These are phyloP conservation scores for Chimonanthus salicifolius DNA, from an alignment of 164 flowering plant species.

Conservation along the genomic window DNA sequence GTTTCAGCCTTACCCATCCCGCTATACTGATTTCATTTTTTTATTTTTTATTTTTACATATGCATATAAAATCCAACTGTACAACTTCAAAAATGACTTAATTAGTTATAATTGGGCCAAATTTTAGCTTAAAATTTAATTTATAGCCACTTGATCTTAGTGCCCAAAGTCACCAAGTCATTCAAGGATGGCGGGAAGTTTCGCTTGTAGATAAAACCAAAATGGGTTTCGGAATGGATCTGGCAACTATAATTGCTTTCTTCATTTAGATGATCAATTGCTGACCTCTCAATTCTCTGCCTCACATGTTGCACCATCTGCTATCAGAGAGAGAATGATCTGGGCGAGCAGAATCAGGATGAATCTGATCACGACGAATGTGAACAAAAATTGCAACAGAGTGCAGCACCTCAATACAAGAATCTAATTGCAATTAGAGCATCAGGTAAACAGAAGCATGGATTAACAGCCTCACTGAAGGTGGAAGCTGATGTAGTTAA, in stretches of 20 bases:
- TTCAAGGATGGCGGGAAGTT: too few species aligned
- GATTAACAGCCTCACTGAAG: conserved; percentile 6
- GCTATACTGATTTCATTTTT: too few species aligned
- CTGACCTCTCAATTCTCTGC: not conserved
- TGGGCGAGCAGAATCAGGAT: conserved; percentile 1
- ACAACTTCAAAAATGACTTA: too few species aligned
- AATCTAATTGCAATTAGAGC: conserved; percentile 9
- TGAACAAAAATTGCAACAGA: not conserved
- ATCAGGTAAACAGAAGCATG: conserved; percentile 4
- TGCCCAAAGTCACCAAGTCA: too few species aligned
- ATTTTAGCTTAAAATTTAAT: too few species aligned
- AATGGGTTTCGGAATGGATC: too few species aligned
- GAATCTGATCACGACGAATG: conserved; percentile 8
- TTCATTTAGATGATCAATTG: not conserved
- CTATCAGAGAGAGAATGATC: conserved; percentile 7
- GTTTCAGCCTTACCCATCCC: too few species aligned
- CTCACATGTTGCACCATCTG: not conserved
- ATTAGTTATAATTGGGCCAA: too few species aligned
- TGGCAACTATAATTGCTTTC: not conserved
- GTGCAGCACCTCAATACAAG: conserved; percentile 6
- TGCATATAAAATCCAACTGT: too few species aligned
- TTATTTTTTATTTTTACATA: too few species aligned
- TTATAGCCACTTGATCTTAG: too few species aligned
- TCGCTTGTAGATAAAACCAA: too few species aligned
- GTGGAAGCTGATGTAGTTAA: conserved; percentile 5